Base-by-base conservation (phyloP, 352 stramenopile species). In the Bremia lactucae region DNA sequence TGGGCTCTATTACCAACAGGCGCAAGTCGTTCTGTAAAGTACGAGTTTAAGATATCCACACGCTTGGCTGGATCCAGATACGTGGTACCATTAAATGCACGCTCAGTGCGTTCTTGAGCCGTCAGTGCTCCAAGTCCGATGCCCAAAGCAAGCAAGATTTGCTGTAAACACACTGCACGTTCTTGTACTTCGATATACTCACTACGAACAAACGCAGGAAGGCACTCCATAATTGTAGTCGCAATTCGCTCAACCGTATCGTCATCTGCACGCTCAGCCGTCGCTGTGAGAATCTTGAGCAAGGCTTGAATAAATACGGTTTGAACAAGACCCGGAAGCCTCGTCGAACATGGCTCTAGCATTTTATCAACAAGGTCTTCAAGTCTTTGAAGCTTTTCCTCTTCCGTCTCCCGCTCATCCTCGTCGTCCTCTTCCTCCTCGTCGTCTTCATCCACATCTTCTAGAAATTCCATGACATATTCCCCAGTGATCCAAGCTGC, bases 401-500 rank as follows among this genome's bases (percentile, higher is more conserved):
- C 69, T 42, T 80, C 72, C 7, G 59, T 82, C 41, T 82, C 74
- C 7, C 61, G 66, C 2, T 80, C 28, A 14, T n/a, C 77, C 18
- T 81, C 70, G 10, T 93, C 81, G 15, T 91, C 73, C 5, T 80
- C 62, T 0, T 93, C 71, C 0, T 94, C 83, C 1, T 87, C 76
- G 10, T 87, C 76, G 2, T 81, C 62, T 4, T 89, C 66, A 11
- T 80, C 60, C 16, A 89, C 59, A 47, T 93, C 79, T 42, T 95
- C 83, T 16, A 90, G 52, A 50, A 86, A 92, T 50, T 97, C 78
- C 42, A 90, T 78, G 16, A 94, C 69, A 26, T 98, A 99, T 68
- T 99, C 96, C 33, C 96, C 96, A 0, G 96, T 87, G 64, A 99
- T 98, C 92, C 93, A 99, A 16, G 94, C 94, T 8, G 95, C 87